Base-by-base conservation (phyloP, 106 monocot species). In the Hemerocallis citrina region DNA sequence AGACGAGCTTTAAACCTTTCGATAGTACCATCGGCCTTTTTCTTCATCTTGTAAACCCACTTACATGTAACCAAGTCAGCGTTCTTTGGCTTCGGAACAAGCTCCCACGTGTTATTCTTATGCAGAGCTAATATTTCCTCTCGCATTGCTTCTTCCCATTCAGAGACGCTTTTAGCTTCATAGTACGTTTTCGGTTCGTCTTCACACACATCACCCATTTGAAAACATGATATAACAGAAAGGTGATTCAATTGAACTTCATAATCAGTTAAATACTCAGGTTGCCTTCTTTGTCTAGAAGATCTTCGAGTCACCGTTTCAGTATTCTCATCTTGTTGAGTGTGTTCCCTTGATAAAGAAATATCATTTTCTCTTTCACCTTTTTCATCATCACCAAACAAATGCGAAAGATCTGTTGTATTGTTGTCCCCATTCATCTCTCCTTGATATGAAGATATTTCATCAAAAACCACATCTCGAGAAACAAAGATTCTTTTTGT, bases 391-490 rank as follows among this genome's bases (percentile, higher is more conserved):
- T n/a, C n/a, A n/a, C n/a, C n/a, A n/a, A n/a, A n/a, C n/a, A n/a
- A n/a, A 38, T 38, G 37, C 7, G 37, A 11, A 38, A 11, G 11
- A 38, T 11, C 37, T 38, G 7, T 38, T 38, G 37, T 38, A 11
- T 6, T 38, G 37, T 5, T 6, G 37, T 5, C 5, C 37, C 28
- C 27, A 23, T 31, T n/a, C n/a, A n/a, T n/a, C n/a, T n/a, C n/a
- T n/a, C n/a, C n/a, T n/a, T n/a, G n/a, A n/a, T n/a, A n/a, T n/a
- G n/a, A n/a, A n/a, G n/a, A n/a, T n/a, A n/a, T n/a, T n/a, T 65
- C 52, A 52, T 65, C 36, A 38, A 52, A 52, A 9, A 65, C 37
- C 5, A 50, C 52, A 27, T 65, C 52, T 34, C 49, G 32, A 37
- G 38, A 51, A 14, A n/a, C 30, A 5, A 35, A 2, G 37, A 24